These are phyloP conservation scores for Penicillium decumbens DNA, from an alignment of 2,329 filamentous ascomycete genomes.

Conservation along the genomic window DNA sequence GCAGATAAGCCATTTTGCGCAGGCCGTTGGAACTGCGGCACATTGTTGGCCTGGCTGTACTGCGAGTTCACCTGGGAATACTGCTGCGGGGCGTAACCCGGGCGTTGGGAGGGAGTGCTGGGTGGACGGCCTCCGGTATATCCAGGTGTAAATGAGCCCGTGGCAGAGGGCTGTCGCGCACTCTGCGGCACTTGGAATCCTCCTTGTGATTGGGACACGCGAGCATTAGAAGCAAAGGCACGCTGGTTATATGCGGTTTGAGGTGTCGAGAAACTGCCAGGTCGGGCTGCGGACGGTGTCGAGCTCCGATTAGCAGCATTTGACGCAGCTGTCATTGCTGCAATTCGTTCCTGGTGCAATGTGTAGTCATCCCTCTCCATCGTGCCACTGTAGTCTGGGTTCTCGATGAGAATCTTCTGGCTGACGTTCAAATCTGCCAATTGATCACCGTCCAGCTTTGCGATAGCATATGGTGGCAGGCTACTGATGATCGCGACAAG, in stretches of 20 bases:
- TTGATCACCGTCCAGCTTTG: conserved; percentile 80
- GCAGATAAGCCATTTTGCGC: conserved; percentile 34
- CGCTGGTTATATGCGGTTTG: conserved; percentile 35
- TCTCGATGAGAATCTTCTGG: conserved; percentile 68
- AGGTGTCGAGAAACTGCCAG: conserved; percentile 28
- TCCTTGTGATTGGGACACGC: conserved; percentile 24
- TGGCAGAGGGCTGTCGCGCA: conserved; percentile 29
- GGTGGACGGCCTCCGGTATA: conserved; percentile 33
- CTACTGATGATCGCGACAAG: conserved; percentile 67
- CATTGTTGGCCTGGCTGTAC: conserved; percentile 33
- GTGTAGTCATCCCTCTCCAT: conserved; percentile 77
- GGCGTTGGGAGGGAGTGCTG: conserved; percentile 35
- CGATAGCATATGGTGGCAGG: conserved; percentile 77
- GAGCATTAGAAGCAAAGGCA: conserved; percentile 28
- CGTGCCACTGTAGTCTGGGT: conserved; percentile 68
- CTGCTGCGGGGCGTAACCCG: conserved; percentile 33
- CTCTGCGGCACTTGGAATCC: conserved; percentile 32
- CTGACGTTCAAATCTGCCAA: conserved; percentile 78
- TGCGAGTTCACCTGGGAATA: conserved; percentile 33
- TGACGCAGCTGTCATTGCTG: conserved; percentile 30
- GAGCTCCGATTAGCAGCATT: conserved; percentile 31
- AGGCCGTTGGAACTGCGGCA: conserved; percentile 41
- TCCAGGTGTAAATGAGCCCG: conserved; percentile 33
- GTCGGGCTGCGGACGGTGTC: conserved; percentile 32
- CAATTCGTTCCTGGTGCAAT: conserved; percentile 45